phyloP scores from a whole-genome alignment of 1,284 basidiomycete species.

The Coniophora puteana region DNA sequence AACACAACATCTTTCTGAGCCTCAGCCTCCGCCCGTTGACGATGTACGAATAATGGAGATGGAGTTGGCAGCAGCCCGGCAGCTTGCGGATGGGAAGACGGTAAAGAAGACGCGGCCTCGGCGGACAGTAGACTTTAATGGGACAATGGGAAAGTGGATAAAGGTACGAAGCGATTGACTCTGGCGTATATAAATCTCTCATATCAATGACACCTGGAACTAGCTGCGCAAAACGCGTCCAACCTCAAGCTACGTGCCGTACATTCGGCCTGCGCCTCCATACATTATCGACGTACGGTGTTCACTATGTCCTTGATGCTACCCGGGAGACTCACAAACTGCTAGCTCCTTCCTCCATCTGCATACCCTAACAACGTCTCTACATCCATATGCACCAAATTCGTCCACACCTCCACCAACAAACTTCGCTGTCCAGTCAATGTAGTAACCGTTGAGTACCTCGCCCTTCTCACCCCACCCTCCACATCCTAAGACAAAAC shows the following conservation, averaged over 20 bases:
- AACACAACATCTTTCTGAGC: constrained; percentile 41
- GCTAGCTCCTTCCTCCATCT: constrained; percentile 85
- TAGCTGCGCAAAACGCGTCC: constrained; percentile 76
- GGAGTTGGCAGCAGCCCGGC: constrained; percentile 70
- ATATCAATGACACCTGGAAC: not conserved
- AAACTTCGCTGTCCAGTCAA: constrained; percentile 98
- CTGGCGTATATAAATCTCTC: constrained; percentile 6
- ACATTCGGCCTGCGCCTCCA: constrained; percentile 77
- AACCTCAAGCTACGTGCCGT: constrained; percentile 69
- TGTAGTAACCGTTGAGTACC: constrained; percentile 76
- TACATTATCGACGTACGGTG: constrained; percentile 77
- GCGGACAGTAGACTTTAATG: constrained; percentile 93
- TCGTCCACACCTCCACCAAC: constrained; percentile 97
- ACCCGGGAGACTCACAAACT: constrained; percentile 12
- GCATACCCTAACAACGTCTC: constrained; percentile 88
- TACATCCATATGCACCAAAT: constrained; percentile 91
- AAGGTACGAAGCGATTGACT: constrained; percentile 51
- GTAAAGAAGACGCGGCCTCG: constrained; percentile 90
- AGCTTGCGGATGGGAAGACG: constrained; percentile 67
- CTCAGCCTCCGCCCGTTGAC: constrained; percentile 74
- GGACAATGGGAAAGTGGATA: constrained; percentile 79
- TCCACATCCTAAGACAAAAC: constrained; percentile 6
- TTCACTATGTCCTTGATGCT: constrained; percentile 8
- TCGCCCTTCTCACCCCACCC: constrained; percentile 1
- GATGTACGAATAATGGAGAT: constrained; percentile 71